Conservation (phyloP, 306 rosid genomes). For the Senna tora region DNA sequence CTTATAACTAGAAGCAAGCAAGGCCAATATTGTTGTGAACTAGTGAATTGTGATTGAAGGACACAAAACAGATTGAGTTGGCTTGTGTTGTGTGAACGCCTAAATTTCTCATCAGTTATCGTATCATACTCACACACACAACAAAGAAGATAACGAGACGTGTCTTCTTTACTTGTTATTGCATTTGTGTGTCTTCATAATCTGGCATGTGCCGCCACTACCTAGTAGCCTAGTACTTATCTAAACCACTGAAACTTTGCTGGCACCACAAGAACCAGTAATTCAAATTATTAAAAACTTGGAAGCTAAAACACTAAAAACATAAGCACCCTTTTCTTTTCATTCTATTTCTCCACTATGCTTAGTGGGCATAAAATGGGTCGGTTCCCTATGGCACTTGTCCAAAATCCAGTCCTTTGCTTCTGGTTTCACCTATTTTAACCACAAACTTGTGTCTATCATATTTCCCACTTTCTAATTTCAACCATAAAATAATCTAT, state of each 20-base stretch:
- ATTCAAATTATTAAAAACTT: background rate
- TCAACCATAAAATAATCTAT: conserved; percentile 20
- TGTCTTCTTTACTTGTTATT: too few relatives aligned
- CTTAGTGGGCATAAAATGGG: conserved; percentile 47
- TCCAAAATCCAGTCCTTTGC: conserved; percentile 14
- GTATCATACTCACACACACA: too few relatives aligned
- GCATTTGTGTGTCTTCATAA: too few relatives aligned
- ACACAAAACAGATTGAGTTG: too few relatives aligned
- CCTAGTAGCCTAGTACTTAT: too few relatives aligned
- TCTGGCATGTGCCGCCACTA: too few relatives aligned
- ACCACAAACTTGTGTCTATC: conserved; percentile 42
- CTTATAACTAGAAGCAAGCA: too few relatives aligned
- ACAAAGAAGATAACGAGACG: too few relatives aligned
- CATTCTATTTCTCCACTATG: conserved; percentile 53
- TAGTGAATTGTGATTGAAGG: too few relatives aligned
- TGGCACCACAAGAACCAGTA: conserved; percentile 30
- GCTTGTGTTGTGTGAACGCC: too few relatives aligned
- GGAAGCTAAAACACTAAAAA: background rate
- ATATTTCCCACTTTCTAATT: conserved; percentile 27
- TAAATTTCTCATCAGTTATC: too few relatives aligned
- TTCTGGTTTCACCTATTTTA: conserved; percentile 10
- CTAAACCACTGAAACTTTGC: background rate
- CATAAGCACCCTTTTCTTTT: conserved; percentile 28
- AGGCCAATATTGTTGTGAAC: too few relatives aligned
- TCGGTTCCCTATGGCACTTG: conserved; percentile 38